Percentiles rank a stretch among this genome's conserved stretches.
These are phyloP conservation scores for Sequoiadendron giganteum DNA, from an alignment of 75 land plant genomes.

Conservation along the genomic window DNA sequence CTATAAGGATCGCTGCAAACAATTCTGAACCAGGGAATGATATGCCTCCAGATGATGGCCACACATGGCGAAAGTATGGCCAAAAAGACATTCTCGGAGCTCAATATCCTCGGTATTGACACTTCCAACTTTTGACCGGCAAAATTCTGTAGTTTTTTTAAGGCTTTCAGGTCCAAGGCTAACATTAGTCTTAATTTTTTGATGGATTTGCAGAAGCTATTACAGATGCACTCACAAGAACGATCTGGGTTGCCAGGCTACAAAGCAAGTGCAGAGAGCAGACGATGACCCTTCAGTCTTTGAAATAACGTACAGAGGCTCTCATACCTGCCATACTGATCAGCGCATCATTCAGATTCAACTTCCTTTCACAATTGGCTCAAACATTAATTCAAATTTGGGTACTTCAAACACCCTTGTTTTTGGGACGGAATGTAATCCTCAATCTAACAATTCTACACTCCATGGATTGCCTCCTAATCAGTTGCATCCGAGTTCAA, in stretches of 20 bases:
- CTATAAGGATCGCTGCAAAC: conserved; percentile 29
- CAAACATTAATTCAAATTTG: neutral
- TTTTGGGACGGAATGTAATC: neutral
- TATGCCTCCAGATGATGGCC: conserved; percentile 70
- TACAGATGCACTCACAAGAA: conserved; percentile 63
- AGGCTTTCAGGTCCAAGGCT: neutral
- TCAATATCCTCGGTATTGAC: conserved; percentile 56
- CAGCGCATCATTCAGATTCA: conserved; percentile 4
- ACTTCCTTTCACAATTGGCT: neutral
- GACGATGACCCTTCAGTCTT: conserved; percentile 32
- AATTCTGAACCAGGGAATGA: conserved; percentile 36
- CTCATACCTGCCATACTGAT: conserved; percentile 49
- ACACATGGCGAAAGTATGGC: conserved; percentile 87
- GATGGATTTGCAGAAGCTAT: conserved; percentile 43
- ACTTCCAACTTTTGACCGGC: neutral
- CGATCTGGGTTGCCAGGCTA: conserved; percentile 52
- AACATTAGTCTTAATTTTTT: neutral
- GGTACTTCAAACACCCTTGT: neutral
- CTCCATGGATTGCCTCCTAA: neutral
- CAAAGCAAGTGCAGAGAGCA: conserved; percentile 48
- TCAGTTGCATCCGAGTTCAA: neutral
- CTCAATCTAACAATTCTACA: neutral
- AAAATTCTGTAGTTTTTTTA: neutral
- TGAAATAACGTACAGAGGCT: conserved; percentile 41
- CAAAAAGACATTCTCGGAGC: conserved; percentile 88